phyloP scores from a whole-genome alignment of 352 stramenopile species.

The Peronosclerospora sorghi region DNA sequence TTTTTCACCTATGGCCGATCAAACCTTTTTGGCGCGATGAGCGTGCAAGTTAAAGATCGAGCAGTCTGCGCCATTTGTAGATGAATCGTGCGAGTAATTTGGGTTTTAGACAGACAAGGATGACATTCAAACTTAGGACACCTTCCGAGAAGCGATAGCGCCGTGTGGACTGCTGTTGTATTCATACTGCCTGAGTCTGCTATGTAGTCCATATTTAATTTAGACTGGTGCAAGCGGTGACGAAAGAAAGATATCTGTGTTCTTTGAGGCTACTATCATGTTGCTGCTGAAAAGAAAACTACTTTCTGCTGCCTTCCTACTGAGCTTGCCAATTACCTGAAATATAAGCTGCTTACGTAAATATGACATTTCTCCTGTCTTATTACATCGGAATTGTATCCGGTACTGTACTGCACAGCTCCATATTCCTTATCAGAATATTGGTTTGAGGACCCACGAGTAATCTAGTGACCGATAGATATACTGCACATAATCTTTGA shows the following conservation, averaged over 20 bases:
- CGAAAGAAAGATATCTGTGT: constrained; percentile 76
- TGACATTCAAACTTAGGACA: constrained; percentile 74
- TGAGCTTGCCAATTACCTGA: constrained; percentile 39
- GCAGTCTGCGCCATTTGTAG: neutral
- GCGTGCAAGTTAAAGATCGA: constrained; percentile 57
- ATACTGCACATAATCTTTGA: too few species aligned
- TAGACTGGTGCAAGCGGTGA: constrained; percentile 32
- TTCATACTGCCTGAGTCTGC: constrained; percentile 76
- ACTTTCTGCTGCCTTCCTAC: constrained; percentile 84
- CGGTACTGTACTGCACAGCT: too few species aligned
- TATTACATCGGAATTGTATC: too few species aligned
- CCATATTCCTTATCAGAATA: too few species aligned
- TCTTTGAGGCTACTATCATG: constrained; percentile 42
- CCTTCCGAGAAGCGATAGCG: constrained; percentile 68
- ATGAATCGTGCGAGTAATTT: neutral
- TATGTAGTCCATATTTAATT: constrained; percentile 2
- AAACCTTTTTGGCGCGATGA: constrained; percentile 47
- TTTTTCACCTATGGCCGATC: constrained; percentile 78
- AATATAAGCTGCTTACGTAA: constrained; percentile 24
- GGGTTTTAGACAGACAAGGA: constrained; percentile 31
- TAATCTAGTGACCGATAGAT: too few species aligned
- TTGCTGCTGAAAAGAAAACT: constrained; percentile 56
- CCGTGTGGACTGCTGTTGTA: constrained; percentile 69
- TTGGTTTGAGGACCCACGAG: too few species aligned
- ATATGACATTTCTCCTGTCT: too few species aligned